Evolutionary conservation across 352 stramenopile species (phyloP).

Genomic region (Pythium utonaiense): DNA sequence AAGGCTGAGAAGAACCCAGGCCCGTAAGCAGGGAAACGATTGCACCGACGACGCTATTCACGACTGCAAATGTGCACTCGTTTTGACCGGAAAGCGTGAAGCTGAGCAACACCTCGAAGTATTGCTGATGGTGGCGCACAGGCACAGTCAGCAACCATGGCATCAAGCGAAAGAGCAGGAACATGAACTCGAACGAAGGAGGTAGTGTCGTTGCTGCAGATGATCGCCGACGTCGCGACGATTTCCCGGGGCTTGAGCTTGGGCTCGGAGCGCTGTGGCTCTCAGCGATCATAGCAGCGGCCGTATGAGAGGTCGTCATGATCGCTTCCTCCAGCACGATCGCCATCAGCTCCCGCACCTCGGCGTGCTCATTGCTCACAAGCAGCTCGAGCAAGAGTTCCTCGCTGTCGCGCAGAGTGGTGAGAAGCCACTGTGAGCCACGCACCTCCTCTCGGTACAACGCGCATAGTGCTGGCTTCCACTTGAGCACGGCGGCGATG

Average conservation of each 20-base stretch:
- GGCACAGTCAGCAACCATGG: constrained; percentile 64
- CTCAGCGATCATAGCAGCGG: constrained; percentile 7
- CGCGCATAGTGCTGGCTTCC: constrained; percentile 57
- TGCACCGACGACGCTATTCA: constrained; percentile 77
- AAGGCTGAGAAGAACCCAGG: constrained; percentile 45
- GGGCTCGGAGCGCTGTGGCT: constrained; percentile 1
- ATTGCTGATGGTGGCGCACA: constrained; percentile 63
- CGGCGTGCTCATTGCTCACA: constrained; percentile 55
- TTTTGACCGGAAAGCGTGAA: constrained; percentile 82
- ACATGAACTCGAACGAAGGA: constrained; percentile 81
- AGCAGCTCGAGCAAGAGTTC: constrained; percentile 69
- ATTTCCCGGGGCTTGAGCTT: background rate
- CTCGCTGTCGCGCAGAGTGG: constrained; percentile 57
- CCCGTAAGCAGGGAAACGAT: constrained; percentile 70
- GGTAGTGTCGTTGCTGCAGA: constrained; percentile 35
- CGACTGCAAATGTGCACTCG: constrained; percentile 76
- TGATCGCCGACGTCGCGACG: constrained; percentile 13
- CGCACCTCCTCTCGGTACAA: constrained; percentile 72
- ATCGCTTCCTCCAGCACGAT: constrained; percentile 70
- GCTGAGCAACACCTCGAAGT: constrained; percentile 69
- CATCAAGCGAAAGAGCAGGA: constrained; percentile 76
- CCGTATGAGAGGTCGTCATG: constrained; percentile 31
- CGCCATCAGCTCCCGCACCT: constrained; percentile 70
- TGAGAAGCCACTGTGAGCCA: constrained; percentile 72
- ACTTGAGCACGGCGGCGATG: constrained; percentile 67